These are phyloP conservation scores for Arthrobotrys conoides DNA, from an alignment of 2,329 filamentous ascomycete species.

Conservation along the genomic window DNA sequence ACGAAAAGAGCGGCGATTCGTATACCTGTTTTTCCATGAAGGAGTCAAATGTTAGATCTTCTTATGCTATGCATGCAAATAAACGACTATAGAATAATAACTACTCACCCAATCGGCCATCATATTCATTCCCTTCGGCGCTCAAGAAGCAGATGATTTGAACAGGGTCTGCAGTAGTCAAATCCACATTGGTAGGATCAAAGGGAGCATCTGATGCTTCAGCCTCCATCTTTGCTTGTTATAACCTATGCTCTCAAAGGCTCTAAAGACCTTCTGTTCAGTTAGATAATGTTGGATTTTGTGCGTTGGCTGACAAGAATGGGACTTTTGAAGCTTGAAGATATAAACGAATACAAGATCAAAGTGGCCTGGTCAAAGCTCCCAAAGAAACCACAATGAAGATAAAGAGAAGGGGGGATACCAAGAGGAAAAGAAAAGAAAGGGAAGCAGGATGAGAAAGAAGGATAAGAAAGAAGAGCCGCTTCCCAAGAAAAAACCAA, in stretches of 20 bases:
- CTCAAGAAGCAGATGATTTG: constrained; percentile 72
- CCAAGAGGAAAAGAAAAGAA: constrained; percentile 29
- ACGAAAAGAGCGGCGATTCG: constrained; percentile 53
- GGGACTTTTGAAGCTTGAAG: constrained; percentile 9
- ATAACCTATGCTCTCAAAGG: background rate
- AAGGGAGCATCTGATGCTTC: constrained; percentile 62
- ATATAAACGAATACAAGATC: background rate
- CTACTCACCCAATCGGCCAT: constrained; percentile 67
- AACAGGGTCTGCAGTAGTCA: constrained; percentile 67
- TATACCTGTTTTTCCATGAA: constrained; percentile 18
- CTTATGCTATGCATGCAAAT: background rate
- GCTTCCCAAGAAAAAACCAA: constrained; percentile 28
- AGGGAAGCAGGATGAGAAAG: constrained; percentile 13
- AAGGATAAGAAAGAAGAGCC: constrained; percentile 22
- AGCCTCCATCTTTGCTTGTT: constrained; percentile 11
- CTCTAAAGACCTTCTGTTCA: background rate
- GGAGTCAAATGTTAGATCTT: constrained; percentile 7
- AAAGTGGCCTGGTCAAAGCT: constrained; percentile 17
- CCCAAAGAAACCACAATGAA: background rate
- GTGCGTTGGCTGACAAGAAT: constrained; percentile 6
- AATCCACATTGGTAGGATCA: constrained; percentile 69
- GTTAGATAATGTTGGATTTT: constrained; percentile 30
- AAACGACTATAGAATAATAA: background rate
- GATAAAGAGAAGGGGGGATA: background rate
- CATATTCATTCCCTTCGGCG: constrained; percentile 70